Conservation (phyloP, 2,329 filamentous ascomycete species). For the Neoscytalidium dimidiatum region DNA sequence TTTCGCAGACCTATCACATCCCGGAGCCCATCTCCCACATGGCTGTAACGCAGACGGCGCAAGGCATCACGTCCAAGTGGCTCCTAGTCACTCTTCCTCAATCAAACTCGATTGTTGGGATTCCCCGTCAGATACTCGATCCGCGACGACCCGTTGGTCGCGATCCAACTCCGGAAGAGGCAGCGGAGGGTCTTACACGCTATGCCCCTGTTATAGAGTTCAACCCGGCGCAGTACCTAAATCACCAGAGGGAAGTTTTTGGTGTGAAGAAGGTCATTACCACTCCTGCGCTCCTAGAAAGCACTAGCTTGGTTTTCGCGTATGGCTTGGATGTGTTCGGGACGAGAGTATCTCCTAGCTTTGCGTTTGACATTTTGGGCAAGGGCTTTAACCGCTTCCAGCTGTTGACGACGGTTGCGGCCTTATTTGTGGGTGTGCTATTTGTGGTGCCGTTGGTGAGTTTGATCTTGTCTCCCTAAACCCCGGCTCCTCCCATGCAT, state of each 20-base stretch:
- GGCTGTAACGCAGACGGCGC: constrained; percentile 82
- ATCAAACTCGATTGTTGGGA: constrained; percentile 72
- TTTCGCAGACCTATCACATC: constrained; percentile 80
- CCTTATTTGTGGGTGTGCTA: constrained; percentile 73
- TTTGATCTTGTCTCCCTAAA: constrained; percentile 24
- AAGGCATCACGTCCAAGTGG: constrained; percentile 85
- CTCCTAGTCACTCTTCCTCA: constrained; percentile 77
- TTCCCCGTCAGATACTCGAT: constrained; percentile 79
- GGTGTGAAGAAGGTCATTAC: constrained; percentile 75
- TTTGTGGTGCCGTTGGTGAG: constrained; percentile 84
- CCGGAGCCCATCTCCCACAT: constrained; percentile 77
- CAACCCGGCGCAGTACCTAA: constrained; percentile 77
- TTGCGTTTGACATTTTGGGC: constrained; percentile 87
- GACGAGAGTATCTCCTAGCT: constrained; percentile 81
- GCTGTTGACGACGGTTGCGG: constrained; percentile 79
- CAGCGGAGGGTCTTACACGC: constrained; percentile 77
- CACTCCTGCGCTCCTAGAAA: constrained; percentile 80
- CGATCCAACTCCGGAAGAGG: constrained; percentile 76
- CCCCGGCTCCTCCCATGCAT: background rate
- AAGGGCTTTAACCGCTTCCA: constrained; percentile 92
- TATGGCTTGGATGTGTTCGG: constrained; percentile 89
- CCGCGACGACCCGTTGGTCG: constrained; percentile 83
- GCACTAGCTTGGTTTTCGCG: constrained; percentile 85
- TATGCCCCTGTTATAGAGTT: constrained; percentile 81
- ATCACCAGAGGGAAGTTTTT: constrained; percentile 78